Evolutionary conservation across 1,284 basidiomycete genomes (phyloP), one percentile per base, ranked within the genome.

Genomic region (Vanrija humicola): DNA sequence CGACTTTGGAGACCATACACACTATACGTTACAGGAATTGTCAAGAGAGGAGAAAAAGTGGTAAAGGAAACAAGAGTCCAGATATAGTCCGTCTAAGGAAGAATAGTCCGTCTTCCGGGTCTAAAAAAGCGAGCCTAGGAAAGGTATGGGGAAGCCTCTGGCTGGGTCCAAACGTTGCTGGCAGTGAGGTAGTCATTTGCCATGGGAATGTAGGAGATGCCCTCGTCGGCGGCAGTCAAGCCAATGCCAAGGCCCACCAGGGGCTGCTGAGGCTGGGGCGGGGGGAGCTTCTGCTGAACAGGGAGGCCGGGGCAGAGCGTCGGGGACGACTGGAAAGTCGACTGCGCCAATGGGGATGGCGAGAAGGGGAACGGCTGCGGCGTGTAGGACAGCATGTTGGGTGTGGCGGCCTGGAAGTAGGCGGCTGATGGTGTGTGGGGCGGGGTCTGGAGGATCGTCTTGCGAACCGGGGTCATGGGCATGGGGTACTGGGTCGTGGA

Each of bases 231-330:
- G 38, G 61, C 52, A 5, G 61, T 53, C 44, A 64, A 52, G 43
- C 59, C 62, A 48, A 62, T 59, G 34, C 61, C 58, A 6, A 59
- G 55, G 23, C 58, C 59, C n/a, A 58, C 57, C 16, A 72, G 59
- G 2, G 55, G 52, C 43, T 70, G 64, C 38, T 62, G 55, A 4
- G 28, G 48, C 29, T 50, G 39, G 2, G 34, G 45, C 1, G 34
- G 44, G 6, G 39, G 51, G 23, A 43, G 45, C 48, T 53, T 56
- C 43, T 54, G 45, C 23, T 49, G 59, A 5, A 63, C 53, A 0
- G 59, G 38, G 40, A 70, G 62, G 25, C 66, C 69, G 14, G 70
- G 68, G 26, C 67, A 68, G 16, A 74, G 64, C 3, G 70, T 74
- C 1, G 72, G 72, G 19, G 70, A 72, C 5, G 53, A 54, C 19